Evolutionary conservation across 2,329 filamentous ascomycete genomes (phyloP), one percentile per base, ranked within the genome.

Genomic region (Fusarium chlamydosporum): DNA sequence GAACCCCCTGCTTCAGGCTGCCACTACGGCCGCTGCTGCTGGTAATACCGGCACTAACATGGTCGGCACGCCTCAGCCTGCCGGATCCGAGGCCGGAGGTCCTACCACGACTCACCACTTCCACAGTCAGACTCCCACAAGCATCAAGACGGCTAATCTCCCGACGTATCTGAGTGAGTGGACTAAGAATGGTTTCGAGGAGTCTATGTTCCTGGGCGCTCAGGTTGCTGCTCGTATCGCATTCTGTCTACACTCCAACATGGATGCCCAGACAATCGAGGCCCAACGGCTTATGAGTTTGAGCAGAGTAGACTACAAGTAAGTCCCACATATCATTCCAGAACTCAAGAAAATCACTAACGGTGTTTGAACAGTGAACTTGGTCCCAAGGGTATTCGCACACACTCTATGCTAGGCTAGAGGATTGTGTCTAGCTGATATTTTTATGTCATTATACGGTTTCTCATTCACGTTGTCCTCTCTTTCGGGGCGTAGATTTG

Each of bases 121-220:
- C 76, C 87, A 88, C 76, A 85, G 85, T 72, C 87, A 89, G 82
- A 96, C 93, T 9, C 94, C 94, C 0, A 97, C 91, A 26, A 91
- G 88, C 51, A 94, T 97, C 82, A 95, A 93, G 83, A 84, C 89
- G 29, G 88, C 92, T 29, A 87, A 89, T 70, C 84, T 92, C 71
- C 94, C 94, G 1, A 91, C 92, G 54, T 97, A 97, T 79, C 91
- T 97, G 71, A 88, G 91, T 12, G 94, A 97, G 79, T 97, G 94
- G 93, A 93, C 93, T 76, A 94, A 92, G 80, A 88, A 89, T 68
- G 84, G 87, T 57, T 86, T 87, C 75, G 94, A 97, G 75, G 94
- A 97, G 79, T 89, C 92, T 48, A 88, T 90, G 75, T 97, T 97
- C 80, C 82, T 97, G 8, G 94, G 94, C 12, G 92, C 93, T 4